These are phyloP conservation scores for Hypoxylon sp. DNA, from an alignment of 2,329 filamentous ascomycete species.

Conservation along the genomic window DNA sequence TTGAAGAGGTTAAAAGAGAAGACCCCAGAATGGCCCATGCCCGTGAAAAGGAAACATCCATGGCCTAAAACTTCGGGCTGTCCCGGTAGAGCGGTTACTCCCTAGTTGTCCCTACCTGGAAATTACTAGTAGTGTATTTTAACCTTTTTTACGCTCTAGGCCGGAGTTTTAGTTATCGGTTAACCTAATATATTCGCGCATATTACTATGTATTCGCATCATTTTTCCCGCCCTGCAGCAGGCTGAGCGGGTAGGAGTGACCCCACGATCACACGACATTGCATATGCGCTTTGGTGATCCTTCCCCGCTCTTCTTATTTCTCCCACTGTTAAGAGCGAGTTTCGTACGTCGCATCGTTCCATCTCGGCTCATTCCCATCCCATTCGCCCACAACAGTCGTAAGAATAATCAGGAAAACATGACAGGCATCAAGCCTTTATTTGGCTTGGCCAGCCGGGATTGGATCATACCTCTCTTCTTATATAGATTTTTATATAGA, in stretches of 20 bases:
- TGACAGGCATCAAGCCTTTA: constrained; percentile 29
- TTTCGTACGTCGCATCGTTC: constrained; percentile 42
- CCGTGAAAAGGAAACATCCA: background rate
- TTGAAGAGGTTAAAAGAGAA: constrained; percentile 8
- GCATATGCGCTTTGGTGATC: constrained; percentile 42
- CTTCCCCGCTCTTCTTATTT: constrained; percentile 29
- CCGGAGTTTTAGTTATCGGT: constrained; percentile 22
- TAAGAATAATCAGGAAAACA: constrained; percentile 15
- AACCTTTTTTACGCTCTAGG: background rate
- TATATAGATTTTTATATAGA: constrained; percentile 35
- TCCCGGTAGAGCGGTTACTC: constrained; percentile 37
- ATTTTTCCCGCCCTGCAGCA: background rate
- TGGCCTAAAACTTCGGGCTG: constrained; percentile 27
- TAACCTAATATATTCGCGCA: constrained; percentile 25
- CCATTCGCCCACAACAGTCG: constrained; percentile 27
- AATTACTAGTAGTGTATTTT: too few species aligned
- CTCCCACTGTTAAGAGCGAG: constrained; percentile 1
- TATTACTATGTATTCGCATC: background rate
- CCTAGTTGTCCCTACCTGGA: constrained; percentile 11
- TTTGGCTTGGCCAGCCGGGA: constrained; percentile 7
- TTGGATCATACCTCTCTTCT: constrained; percentile 20
- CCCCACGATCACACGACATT: constrained; percentile 49
- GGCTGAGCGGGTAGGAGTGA: constrained; percentile 15
- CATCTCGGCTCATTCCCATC: constrained; percentile 45
- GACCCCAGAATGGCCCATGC: background rate